These are phyloP conservation scores for Lepraria neglecta DNA, from an alignment of 495 filamentous ascomycete species.

Conservation along the genomic window DNA sequence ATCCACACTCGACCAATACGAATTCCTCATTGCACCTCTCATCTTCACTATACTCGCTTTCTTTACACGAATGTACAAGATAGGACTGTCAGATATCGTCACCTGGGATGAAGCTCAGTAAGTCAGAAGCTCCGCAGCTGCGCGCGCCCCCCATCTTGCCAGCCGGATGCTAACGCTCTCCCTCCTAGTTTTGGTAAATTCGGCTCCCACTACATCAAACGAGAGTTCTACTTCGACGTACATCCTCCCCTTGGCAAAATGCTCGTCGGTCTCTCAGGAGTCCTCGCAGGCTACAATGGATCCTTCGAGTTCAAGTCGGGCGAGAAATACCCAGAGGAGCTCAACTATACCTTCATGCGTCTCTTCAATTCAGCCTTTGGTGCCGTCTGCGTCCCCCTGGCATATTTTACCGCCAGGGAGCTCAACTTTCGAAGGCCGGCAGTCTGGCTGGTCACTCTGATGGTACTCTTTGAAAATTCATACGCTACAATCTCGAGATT, in stretches of 20 bases:
- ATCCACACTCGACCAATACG: conserved; percentile 63
- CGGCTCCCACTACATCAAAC: conserved; percentile 95
- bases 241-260: conserved; percentile 97
- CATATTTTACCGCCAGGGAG: conserved; percentile 90
- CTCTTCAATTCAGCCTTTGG: conserved; percentile 95
- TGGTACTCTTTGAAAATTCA: conserved; percentile 97
- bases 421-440: conserved; percentile 77
- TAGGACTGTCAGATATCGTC: conserved; percentile 89
- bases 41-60: conserved; percentile 82
- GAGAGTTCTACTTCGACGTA: conserved; percentile 99
- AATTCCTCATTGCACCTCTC: conserved; percentile 80
- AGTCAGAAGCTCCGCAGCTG: conserved; percentile 32
- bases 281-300: conserved; percentile 95
- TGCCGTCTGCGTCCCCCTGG: conserved; percentile 83
- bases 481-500: conserved; percentile 98
- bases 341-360: conserved; percentile 98
- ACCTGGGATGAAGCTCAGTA: conserved; percentile 99
- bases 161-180: conserved; percentile 28
- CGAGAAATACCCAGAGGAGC: conserved; percentile 83
- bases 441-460: conserved; percentile 90
- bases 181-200: conserved; percentile 90
- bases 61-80: conserved; percentile 93
- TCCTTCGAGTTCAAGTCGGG: conserved; percentile 99
- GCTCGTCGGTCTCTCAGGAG: conserved; percentile 91
- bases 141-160: neutral